Evolutionary conservation across 768 basidiomycete genomes (phyloP).

Genomic region (Lepiota venenata): DNA sequence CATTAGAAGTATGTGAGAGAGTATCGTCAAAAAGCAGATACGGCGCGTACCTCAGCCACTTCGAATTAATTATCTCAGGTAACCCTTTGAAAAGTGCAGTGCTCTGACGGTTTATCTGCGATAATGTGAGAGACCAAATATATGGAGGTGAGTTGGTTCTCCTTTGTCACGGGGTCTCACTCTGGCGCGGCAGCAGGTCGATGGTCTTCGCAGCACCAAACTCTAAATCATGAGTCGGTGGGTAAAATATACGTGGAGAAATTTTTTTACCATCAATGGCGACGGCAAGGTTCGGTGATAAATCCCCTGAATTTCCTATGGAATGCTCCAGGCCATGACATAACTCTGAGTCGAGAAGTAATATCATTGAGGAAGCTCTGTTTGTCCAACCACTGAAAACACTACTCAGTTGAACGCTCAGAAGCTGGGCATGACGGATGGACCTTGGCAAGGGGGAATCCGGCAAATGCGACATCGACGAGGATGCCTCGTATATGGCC

Average conservation of each 20-base stretch:
- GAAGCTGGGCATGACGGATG: no score
- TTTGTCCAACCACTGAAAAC: conserved; percentile 83
- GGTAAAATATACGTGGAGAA: no score
- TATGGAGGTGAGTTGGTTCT: conserved; percentile 90
- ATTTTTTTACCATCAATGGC: conserved; percentile 85
- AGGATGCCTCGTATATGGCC: conserved; percentile 98
- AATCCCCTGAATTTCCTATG: conserved; percentile 78
- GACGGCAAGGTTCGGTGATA: conserved; percentile 87
- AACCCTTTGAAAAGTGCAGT: conserved; percentile 90
- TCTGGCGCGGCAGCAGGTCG: no score
- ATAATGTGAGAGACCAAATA: conserved; percentile 85
- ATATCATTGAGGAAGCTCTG: conserved; percentile 94
- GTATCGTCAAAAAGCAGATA: no score
- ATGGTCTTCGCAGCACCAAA: conserved; percentile 75
- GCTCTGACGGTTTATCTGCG: conserved; percentile 75
- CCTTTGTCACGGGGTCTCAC: conserved; percentile 82
- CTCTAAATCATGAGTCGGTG: conserved; percentile 41
- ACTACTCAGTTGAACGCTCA: conserved; percentile 67
- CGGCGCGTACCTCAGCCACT: conserved; percentile 68
- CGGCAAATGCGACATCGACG: conserved; percentile 91
- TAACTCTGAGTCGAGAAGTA: conserved; percentile 87
- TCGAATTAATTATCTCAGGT: conserved; percentile 87
- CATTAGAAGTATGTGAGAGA: no score
- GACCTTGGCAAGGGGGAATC: conserved; percentile 91
- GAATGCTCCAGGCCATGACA: conserved; percentile 96